Conservation (phyloP, 129 eudicot genomes). For the Artemisia tridentata region DNA sequence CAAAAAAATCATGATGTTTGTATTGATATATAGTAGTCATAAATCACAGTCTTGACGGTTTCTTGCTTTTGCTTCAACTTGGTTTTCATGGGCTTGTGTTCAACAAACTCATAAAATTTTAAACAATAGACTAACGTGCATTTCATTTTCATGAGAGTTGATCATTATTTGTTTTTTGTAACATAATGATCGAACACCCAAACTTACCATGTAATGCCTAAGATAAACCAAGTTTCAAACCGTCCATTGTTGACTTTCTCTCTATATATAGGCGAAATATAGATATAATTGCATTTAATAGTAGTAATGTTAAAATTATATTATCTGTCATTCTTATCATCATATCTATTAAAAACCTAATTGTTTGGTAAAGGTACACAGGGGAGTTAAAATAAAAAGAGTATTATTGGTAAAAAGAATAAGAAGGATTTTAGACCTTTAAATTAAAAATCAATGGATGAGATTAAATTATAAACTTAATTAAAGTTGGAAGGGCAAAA, state of each 20-base stretch:
- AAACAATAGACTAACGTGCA: background rate
- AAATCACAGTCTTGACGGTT: too few species aligned
- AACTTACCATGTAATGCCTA: background rate
- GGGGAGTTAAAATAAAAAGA: too few species aligned
- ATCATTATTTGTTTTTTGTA: background rate
- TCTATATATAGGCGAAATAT: background rate
- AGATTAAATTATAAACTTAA: too few species aligned
- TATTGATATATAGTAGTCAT: too few species aligned
- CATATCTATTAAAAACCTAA: too few species aligned
- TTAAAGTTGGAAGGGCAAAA: too few species aligned
- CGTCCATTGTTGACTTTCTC: slow-evolving; percentile 7
- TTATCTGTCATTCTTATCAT: too few species aligned
- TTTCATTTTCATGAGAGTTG: background rate
- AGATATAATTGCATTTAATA: background rate
- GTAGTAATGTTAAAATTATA: background rate
- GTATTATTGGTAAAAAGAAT: too few species aligned
- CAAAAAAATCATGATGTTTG: too few species aligned
- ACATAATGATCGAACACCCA: background rate
- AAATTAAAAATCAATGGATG: too few species aligned
- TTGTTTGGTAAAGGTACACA: too few species aligned
- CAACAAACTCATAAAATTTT: background rate
- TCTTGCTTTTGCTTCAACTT: background rate
- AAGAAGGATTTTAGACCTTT: too few species aligned
- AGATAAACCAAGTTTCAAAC: background rate
- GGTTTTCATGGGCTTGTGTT: background rate